A percentile compares a stretch with the other conserved stretches of the same genome.
phyloP scores from a whole-genome alignment of 768 basidiomycete genomes.

The Lactarius pseudohatsudake region DNA sequence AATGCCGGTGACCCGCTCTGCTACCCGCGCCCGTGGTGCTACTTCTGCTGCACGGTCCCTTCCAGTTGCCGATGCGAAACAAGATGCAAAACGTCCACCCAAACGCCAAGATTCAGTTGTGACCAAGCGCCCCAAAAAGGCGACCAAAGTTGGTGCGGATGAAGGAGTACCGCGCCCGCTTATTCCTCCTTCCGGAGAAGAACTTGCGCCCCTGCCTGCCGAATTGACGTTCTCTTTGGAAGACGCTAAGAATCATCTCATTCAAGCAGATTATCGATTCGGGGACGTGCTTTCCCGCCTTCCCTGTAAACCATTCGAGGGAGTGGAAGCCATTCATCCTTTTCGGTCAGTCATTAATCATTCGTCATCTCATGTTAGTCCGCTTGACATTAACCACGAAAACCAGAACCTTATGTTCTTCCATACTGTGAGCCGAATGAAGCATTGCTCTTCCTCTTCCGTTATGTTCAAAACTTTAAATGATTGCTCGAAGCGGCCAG shows the following conservation, averaged over 20 bases:
- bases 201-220: conserved; percentile 55
- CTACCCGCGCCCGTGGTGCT: conserved; percentile 22
- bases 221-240: conserved; percentile 74
- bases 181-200: conserved; percentile 10
- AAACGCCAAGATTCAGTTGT: conserved; percentile 12
- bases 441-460: background rate
- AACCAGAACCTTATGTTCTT: conserved; percentile 62
- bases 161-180: conserved; percentile 1
- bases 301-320: conserved; percentile 75
- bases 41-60: background rate
- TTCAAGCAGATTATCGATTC: conserved; percentile 67
- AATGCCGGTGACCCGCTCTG: conserved; percentile 34
- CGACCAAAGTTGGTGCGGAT: conserved; percentile 11
- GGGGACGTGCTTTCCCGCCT: conserved; percentile 61
- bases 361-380: background rate
- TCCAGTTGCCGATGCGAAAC: conserved; percentile 8
- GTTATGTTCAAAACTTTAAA: background rate
- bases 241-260: conserved; percentile 71
- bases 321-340: conserved; percentile 74
- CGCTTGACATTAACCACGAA: background rate
- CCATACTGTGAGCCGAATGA: conserved; percentile 57
- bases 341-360: conserved; percentile 57
- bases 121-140: conserved; percentile 18
- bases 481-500: conserved; percentile 51
- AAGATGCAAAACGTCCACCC: conserved; percentile 6